Evolutionary conservation across 78 protist species (phyloP).

Genomic region (Andalucia godoyi): DNA sequence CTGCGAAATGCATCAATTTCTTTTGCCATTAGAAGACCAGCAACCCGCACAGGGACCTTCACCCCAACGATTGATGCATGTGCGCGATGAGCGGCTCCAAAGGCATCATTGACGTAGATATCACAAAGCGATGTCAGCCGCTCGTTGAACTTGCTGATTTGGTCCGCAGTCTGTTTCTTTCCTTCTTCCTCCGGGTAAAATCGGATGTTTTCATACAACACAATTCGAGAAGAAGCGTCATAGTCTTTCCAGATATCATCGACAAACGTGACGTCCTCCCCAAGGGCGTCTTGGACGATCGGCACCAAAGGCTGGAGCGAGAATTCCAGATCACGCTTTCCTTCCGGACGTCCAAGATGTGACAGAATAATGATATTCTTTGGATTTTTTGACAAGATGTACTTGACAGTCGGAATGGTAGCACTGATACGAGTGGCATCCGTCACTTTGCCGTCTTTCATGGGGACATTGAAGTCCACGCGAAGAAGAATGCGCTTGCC

Average conservation of each 20-base stretch:
- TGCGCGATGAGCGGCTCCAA: constrained; percentile 99
- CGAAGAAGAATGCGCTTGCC: constrained; percentile 19
- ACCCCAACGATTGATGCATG: constrained; percentile 65
- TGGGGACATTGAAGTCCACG: constrained; percentile 89
- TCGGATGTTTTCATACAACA: constrained; percentile 95
- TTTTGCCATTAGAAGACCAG: constrained; percentile 88
- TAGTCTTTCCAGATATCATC: constrained; percentile 14
- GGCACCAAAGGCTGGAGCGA: constrained; percentile 78
- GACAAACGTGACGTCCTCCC: constrained; percentile 56
- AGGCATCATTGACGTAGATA: constrained; percentile 95
- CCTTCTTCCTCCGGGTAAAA: constrained; percentile 96
- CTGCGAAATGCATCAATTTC: constrained; percentile 91
- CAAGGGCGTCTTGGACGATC: constrained; percentile 43
- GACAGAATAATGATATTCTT: constrained; percentile 71
- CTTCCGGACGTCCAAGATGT: constrained; percentile 99
- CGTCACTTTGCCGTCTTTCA: constrained; percentile 50
- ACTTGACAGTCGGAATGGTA: constrained; percentile 88
- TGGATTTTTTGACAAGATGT: constrained; percentile 74
- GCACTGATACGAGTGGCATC: constrained; percentile 74
- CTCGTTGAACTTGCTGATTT: constrained; percentile 74
- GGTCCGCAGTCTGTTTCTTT: constrained; percentile 34
- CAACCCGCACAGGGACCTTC: constrained; percentile 30
- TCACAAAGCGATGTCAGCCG: constrained; percentile 85
- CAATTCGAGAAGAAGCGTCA: constrained; percentile 35
- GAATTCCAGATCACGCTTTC: constrained; percentile 39